phyloP scores from a whole-genome alignment of 2,329 filamentous ascomycete species.

The Cadophora sp. region DNA sequence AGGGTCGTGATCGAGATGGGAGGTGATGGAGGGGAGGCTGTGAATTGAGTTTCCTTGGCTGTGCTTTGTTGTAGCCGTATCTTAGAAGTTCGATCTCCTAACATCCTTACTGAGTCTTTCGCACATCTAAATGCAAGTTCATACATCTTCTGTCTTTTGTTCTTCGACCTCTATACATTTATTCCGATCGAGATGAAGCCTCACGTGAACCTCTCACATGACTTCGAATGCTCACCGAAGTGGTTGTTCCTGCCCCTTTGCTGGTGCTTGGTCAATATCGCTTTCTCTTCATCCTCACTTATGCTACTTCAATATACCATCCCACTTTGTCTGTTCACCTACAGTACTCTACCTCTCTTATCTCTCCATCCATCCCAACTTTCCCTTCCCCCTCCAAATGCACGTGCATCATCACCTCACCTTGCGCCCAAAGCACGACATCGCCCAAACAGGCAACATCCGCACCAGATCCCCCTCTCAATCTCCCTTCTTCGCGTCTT shows the following conservation, averaged over 20 bases:
- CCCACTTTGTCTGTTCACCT: not conserved
- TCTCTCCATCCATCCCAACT: not conserved
- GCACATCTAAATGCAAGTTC: not conserved
- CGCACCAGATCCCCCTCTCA: constrained; percentile 20
- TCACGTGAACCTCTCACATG: not conserved
- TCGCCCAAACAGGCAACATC: constrained; percentile 30
- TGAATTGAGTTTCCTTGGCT: not conserved
- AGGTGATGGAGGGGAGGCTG: not conserved
- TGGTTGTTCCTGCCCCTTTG: not conserved
- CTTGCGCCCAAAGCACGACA: constrained; percentile 33
- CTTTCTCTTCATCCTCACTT: not conserved
- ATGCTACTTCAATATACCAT: not conserved
- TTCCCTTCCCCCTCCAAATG: not conserved
- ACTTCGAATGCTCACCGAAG: not conserved
- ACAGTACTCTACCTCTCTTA: not conserved
- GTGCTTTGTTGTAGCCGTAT: not conserved
- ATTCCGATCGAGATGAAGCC: not conserved
- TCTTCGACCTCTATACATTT: not conserved
- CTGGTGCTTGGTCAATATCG: not conserved
- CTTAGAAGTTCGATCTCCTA: not conserved
- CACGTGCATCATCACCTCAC: constrained; percentile 29
- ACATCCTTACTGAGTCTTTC: not conserved
- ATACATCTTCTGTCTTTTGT: not conserved
- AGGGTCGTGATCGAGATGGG: not conserved
- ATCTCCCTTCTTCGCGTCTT: constrained; percentile 1